Evolutionary conservation across 805 yeast genomes (phyloP), one percentile per base, ranked within the genome.

Genomic region (Candida ovalis): DNA sequence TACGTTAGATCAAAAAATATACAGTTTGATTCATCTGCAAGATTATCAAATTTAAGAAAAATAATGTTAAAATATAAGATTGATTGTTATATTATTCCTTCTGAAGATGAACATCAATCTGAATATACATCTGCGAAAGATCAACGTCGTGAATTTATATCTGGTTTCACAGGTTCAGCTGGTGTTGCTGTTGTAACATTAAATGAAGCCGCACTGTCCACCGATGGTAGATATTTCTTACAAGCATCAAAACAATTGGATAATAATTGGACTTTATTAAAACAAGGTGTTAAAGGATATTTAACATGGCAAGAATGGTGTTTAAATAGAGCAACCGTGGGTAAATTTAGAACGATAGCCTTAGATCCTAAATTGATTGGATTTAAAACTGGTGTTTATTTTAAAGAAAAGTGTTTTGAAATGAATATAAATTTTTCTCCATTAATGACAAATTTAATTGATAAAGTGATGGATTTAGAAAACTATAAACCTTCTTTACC

Each of bases 191-290:
- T 94, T n/a, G 76, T 92, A 18, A 83, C 96, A 6, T 57, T 73
- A 37, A 67, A 68, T 27, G 78, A 80, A 42, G 95, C 96, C 13
- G 87, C 86, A 0, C 69, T 94, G 44, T 82, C 96, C 8, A 94
- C 99, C 0, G 99, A 94, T 67, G 98, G 98, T 1, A 76, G 99
- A 55, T 94, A 94, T 70, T 94, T 89, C 66, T 72, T 88, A 50
- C 99, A 94, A 69, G 98, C 98, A 1, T 80, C 77, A 21, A 80
- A 84, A 49, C 94, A 94, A 68, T 71, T 94, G 47, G 95, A 88
- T 63, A 60, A 67, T 35, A 81, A 82, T 60, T 94, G 98, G 98
- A 67, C 69, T 1, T 68, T 94, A 41, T 73, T 94, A 50, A 90
- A 86, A 61, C 95, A 85, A 63, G 96, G 96, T 3, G 70, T 75